Conservation (phyloP, 2,329 filamentous ascomycete genomes). For the Tolypocladium ovalisporum region DNA sequence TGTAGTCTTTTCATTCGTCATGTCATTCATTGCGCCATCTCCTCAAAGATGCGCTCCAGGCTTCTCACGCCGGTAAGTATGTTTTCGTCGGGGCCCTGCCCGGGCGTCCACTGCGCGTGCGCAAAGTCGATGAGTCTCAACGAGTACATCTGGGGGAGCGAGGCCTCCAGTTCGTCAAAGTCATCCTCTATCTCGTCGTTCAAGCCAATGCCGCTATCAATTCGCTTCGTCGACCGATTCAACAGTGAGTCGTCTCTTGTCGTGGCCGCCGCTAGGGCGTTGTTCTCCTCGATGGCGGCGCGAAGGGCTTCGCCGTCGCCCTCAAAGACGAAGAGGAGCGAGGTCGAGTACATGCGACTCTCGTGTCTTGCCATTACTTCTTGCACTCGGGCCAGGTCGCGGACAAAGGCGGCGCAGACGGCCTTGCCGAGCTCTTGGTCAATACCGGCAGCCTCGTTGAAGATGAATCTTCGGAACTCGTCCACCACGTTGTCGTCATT, state of each 20-base stretch:
- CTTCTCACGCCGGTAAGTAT: slow-evolving; percentile 62
- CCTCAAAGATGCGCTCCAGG: slow-evolving; percentile 58
- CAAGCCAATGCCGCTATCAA: slow-evolving; percentile 45
- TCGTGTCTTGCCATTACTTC: slow-evolving; percentile 43
- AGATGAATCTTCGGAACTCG: slow-evolving; percentile 46
- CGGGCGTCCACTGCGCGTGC: slow-evolving; percentile 75
- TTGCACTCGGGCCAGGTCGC: slow-evolving; percentile 41
- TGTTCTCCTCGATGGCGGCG: slow-evolving; percentile 42
- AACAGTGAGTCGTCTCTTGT: slow-evolving; percentile 24
- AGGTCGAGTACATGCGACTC: slow-evolving; percentile 54
- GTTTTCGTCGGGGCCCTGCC: slow-evolving; percentile 80
- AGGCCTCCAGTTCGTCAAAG: slow-evolving; percentile 32
- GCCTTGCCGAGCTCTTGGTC: slow-evolving; percentile 45
- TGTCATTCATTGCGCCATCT: slow-evolving; percentile 34
- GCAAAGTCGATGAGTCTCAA: slow-evolving; percentile 96
- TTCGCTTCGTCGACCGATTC: slow-evolving; percentile 29
- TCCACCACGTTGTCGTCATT: slow-evolving; percentile 42
- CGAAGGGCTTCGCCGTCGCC: slow-evolving; percentile 47
- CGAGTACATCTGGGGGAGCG: slow-evolving; percentile 55
- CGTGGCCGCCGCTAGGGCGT: slow-evolving; percentile 37
- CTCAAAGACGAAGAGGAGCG: slow-evolving; percentile 53
- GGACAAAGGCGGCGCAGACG: slow-evolving; percentile 41
- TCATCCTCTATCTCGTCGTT: slow-evolving; percentile 37
- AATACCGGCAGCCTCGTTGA: slow-evolving; percentile 46
- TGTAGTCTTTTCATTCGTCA: not conserved